phyloP scores from a whole-genome alignment of 2,329 filamentous ascomycete species.

The Botrytis cinerea region DNA sequence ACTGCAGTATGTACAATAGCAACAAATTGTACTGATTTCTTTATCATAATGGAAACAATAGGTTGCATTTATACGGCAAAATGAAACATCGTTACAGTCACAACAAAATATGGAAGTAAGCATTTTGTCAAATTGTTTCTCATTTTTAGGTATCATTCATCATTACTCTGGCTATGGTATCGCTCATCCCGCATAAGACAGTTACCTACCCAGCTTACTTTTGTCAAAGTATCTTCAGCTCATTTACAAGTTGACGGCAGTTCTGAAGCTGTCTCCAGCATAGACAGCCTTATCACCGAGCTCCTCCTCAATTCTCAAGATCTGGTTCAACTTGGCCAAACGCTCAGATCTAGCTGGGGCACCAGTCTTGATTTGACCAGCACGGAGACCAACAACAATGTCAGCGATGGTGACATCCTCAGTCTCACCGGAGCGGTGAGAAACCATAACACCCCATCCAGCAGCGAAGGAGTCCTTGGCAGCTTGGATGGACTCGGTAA shows the following conservation, averaged over 20 bases:
- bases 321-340: constrained; percentile 99
- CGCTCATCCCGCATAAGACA: constrained; percentile 11
- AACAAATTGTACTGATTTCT: neutral
- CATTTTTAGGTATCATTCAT: constrained; percentile 24
- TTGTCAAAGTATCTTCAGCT: constrained; percentile 9
- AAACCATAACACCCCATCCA: constrained; percentile 99
- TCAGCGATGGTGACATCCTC: constrained; percentile 99
- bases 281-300: constrained; percentile 89
- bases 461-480: constrained; percentile 97
- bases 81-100: neutral
- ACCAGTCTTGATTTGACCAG: constrained; percentile 99
- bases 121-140: neutral
- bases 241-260: constrained; percentile 78
- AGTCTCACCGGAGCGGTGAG: constrained; percentile 98
- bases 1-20: neutral
- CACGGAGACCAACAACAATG: constrained; percentile 92
- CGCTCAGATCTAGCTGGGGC: constrained; percentile 95
- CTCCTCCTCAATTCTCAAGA: constrained; percentile 99
- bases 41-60: neutral
- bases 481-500: constrained; percentile 98
- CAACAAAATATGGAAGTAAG: neutral
- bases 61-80: neutral
- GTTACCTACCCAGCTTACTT: constrained; percentile 8
- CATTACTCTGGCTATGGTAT: constrained; percentile 18
- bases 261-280: constrained; percentile 91